Evolutionary conservation across 306 rosid species (phyloP).

Genomic region (Psophocarpus tetragonolobus): DNA sequence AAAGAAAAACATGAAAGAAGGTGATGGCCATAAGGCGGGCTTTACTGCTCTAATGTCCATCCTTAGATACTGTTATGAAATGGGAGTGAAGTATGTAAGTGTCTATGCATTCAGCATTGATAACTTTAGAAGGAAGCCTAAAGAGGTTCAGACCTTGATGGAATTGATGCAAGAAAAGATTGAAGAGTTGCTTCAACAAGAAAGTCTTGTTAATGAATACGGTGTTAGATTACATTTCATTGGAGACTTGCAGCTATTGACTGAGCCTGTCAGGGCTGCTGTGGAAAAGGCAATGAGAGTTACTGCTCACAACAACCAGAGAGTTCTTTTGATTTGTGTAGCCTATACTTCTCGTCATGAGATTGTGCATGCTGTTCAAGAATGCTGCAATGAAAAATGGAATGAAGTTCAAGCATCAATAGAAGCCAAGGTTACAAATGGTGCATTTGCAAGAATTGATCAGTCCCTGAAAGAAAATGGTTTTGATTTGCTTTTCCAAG

Average conservation of each 20-base stretch:
- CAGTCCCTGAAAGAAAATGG: conserved; percentile 36
- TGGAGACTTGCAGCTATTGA: conserved; percentile 62
- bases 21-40: conserved; percentile 71
- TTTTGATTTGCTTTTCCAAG: conserved; percentile 26
- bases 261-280: conserved; percentile 55
- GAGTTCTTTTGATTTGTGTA: conserved; percentile 55
- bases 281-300: conserved; percentile 73
- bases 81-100: conserved; percentile 67
- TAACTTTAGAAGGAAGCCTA: conserved; percentile 63
- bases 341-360: conserved; percentile 77
- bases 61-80: conserved; percentile 68
- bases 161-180: conserved; percentile 74
- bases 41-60: conserved; percentile 53
- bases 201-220: conserved; percentile 51
- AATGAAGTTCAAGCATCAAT: conserved; percentile 42
- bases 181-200: conserved; percentile 56
- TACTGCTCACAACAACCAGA: conserved; percentile 56
- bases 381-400: conserved; percentile 57
- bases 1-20: conserved; percentile 49
- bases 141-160: conserved; percentile 66
- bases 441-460: conserved; percentile 27
- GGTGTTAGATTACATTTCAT: conserved; percentile 65
- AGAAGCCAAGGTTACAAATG: conserved; percentile 32
- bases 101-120: conserved; percentile 91
- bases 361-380: conserved; percentile 63